Evolutionary conservation across 1,284 basidiomycete genomes (phyloP).

Genomic region (Lentinus polychrous): DNA sequence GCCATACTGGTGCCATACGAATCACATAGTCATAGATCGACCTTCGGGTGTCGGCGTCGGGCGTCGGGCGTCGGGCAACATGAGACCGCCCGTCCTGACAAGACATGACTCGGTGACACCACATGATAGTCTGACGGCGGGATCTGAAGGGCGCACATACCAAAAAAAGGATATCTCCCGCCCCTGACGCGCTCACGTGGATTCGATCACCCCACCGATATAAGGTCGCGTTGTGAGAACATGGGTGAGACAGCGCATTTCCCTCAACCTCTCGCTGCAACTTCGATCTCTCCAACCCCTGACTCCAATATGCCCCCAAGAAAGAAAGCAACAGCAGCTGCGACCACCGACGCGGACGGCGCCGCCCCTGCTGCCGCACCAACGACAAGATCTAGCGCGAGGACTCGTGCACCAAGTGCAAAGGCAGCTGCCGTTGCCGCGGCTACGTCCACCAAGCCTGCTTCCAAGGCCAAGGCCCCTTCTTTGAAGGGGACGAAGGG

Average conservation of each 20-base stretch:
- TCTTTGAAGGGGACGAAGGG: conserved; percentile 15
- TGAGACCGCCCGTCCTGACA: neutral
- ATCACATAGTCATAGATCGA: no score
- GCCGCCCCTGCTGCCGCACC: conserved; percentile 9
- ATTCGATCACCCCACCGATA: neutral
- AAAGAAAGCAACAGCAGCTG: conserved; percentile 10
- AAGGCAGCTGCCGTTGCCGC: conserved; percentile 10
- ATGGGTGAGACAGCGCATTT: neutral
- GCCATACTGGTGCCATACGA: no score
- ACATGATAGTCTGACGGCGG: neutral
- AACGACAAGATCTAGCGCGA: conserved; percentile 2
- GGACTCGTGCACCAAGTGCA: conserved; percentile 2
- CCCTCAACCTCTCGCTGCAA: neutral
- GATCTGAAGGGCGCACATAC: neutral
- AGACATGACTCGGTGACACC: neutral
- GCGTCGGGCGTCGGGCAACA: no score
- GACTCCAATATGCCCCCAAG: conserved; percentile 4
- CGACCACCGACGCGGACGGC: conserved; percentile 11
- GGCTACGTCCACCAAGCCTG: neutral
- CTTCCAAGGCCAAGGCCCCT: conserved; percentile 13
- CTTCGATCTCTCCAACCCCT: neutral
- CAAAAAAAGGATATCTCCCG: neutral
- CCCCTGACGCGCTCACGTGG: neutral
- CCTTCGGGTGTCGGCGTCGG: no score
- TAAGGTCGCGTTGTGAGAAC: neutral